Base-by-base conservation (phyloP, 306 rosid genomes). In the Pueraria montana region DNA sequence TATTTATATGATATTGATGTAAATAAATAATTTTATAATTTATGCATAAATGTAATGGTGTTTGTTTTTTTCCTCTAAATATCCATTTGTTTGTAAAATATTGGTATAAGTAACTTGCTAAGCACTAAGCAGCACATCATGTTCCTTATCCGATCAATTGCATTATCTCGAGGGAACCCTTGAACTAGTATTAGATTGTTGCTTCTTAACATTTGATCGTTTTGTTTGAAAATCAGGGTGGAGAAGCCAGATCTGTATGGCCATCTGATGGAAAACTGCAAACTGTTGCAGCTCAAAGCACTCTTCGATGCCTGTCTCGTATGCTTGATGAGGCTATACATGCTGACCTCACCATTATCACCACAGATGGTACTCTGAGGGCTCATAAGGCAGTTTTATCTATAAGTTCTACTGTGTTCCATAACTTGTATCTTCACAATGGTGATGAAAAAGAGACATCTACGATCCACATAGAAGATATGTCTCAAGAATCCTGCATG, bases 301-400 rank as follows among this genome's bases (percentile, higher is more conserved):
- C 89, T 56, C 92, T 94, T 27, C 82, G 72, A 53, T 91, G 92
- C 87, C 92, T 94, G 74, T 86, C 95, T 27, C 91, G 91, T 77
- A 92, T 90, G 98, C 91, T 92, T 40, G 89, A 88, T 1, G 98
- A 94, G 63, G 88, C 77, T 34, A 89, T 94, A 84, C 92, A 79
- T 46, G 85, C 92, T 26, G 94, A 92, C 77, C 90, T 92, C 40
- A 89, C 92, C 74, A 87, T 94, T 79, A 84, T 81, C 84, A 86
- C 87, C 0, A 70, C 86, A 0, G 89, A 91, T 20, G 98, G 97
- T 53, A 77, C 87, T 17, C 84, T 94, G 66, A 85, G 72, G 72
- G 92, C 98, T 71, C 97, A 92, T 67, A 90, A 88, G 81, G 95
- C 97, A 62, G 72, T 94, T 80, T 61, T 94, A 40, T 90, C 98